phyloP scores from a whole-genome alignment of 495 filamentous ascomycete species.

The Tuber brumale region DNA sequence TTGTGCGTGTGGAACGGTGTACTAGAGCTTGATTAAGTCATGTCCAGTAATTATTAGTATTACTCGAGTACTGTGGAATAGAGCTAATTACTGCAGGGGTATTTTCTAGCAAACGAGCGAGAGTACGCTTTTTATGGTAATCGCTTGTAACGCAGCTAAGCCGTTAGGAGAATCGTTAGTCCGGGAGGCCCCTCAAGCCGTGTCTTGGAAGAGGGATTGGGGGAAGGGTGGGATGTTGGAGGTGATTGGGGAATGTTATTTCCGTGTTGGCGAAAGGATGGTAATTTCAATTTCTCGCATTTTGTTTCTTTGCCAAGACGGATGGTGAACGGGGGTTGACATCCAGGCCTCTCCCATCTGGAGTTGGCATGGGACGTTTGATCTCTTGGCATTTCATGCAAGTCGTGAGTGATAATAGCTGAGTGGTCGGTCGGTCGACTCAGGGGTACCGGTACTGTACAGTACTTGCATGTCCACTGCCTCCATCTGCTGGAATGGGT shows the following conservation, averaged over 20 bases:
- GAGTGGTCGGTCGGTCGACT: not conserved
- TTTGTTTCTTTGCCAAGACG: not conserved
- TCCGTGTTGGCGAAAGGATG: not conserved
- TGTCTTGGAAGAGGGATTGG: not conserved
- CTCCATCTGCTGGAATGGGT: not conserved
- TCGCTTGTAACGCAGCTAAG: not conserved
- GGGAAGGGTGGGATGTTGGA: not conserved
- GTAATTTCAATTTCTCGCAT: not conserved
- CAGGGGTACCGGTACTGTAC: too few relatives aligned
- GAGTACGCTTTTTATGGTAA: not conserved
- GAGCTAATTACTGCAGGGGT: not conserved
- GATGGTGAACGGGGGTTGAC: not conserved
- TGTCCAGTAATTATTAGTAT: too few relatives aligned
- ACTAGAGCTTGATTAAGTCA: too few relatives aligned
- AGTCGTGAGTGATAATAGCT: not conserved
- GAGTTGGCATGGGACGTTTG: not conserved
- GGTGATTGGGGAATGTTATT: not conserved
- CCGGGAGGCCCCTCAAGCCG: not conserved
- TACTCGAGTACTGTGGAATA: too few relatives aligned
- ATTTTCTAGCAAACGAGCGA: not conserved
- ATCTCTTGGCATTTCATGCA: not conserved
- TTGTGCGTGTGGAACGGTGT: not conserved
- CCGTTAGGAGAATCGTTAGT: not conserved
- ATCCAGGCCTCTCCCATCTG: too few relatives aligned
- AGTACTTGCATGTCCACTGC: not conserved